Evolutionary conservation across 73 alveolate species (phyloP), one percentile per base, ranked within the genome.

Genomic region (Paramecium sonneborni): DNA sequence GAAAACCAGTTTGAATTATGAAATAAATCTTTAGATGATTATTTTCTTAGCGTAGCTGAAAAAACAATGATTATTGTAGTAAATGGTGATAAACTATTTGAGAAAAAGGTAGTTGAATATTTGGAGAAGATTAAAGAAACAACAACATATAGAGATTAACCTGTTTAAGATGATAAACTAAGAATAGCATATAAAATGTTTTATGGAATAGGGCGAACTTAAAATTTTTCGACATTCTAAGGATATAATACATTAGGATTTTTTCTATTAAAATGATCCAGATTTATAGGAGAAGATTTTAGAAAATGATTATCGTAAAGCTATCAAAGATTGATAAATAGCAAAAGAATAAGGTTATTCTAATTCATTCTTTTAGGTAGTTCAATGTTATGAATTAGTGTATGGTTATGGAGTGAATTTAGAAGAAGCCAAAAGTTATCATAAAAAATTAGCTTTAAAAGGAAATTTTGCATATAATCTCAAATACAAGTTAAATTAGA

Each of bases 221-320:
- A 79, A 79, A 79, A 79, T 72, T 58, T 72, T 20, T 32, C 86
- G 90, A 41, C 41, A 79, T 79, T 76, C 90, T 5, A 79, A 76
- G 18, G 90, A 74, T 14, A 43, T 79, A 79, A 79, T 79, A 24
- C 44, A 0, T 43, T 79, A 26, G 90, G 90, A 12, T 20, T 43
- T n/a, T 4, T 79, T 79, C 28, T 79, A 79, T 46, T 79, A 37
- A 6, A 24, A 21, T 79, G 76, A 79, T 79, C 74, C 90, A 43
- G 72, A 79, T 1, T 79, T 38, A 18, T 8, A 79, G 20, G 90
- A 79, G 11, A 79, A 38, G 30, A 46, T 79, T 5, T 39, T 62
- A 10, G 90, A 76, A 79, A 79, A 79, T 43, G 41, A 79, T 21
- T 57, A 57, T 24, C 46, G 90, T 10, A 79, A 79, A 24, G 90